Evolutionary conservation across 2,329 filamentous ascomycete species (phyloP), one percentile per base, ranked within the genome.

Genomic region (Fusarium nodosum): DNA sequence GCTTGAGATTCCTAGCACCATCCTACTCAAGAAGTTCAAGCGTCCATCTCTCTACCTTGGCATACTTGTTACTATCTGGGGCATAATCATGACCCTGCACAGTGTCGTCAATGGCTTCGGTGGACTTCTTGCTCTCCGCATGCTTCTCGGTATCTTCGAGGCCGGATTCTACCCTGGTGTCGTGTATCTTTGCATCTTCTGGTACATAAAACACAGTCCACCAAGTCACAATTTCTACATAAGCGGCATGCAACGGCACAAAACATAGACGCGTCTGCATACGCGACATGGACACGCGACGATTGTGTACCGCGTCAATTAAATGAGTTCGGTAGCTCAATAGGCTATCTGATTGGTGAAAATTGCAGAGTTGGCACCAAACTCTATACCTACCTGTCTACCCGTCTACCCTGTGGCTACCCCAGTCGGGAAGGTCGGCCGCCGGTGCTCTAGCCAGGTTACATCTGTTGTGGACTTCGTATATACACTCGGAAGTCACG

Each of bases 11-110:
- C 82, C 92, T 22, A 93, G 90, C 59, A 95, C 96, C 74, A 79
- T 94, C 20, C 78, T 95, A 12, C 86, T 96, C 53, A 95, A 95
- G 78, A 86, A 85, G 15, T 81, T 93, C 53, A 30, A 22, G 8
- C 85, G 90, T 0, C 93, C 93, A 0, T 91, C 88, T 33, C 80
- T 92, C 51, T 97, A 94, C 81, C 85, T 95, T 26, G 90, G 92
- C 0, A 79, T 85, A 5, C 94, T 95, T 72, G 94, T 97, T 89
- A 79, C 92, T 2, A 81, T 87, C 2, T 88, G 83, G 82, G 79
- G 80, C 6, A 30, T 79, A 5, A 80, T 83, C 26, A 81, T 85
- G 80, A 84, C 83, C 0, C 73, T 85, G n/a, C 86, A 85, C 80
- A 84, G 84, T 1, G 79, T 86, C 20, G 85, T 86, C 0, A 75